A percentile compares a stretch with the other conserved stretches of the same genome.
Evolutionary conservation across 805 yeast genomes (phyloP).

Genomic region (Yarrowia bubula): DNA sequence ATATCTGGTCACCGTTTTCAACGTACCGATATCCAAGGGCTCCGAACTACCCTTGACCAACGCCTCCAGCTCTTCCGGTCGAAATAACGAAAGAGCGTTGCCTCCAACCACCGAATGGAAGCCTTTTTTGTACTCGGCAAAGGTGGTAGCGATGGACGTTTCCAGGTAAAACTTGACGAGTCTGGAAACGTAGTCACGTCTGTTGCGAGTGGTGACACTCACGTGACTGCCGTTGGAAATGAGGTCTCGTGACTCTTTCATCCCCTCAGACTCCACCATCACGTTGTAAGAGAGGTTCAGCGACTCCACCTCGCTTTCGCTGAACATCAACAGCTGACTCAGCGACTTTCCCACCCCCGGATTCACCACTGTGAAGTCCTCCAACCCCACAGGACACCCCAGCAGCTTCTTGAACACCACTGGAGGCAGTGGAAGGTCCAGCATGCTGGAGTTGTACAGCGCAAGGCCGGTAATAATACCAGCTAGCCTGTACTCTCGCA

Average conservation of each 20-base stretch:
- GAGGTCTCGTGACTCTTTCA: slow-evolving; percentile 51
- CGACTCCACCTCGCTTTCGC: slow-evolving; percentile 41
- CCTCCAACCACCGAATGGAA: slow-evolving; percentile 77
- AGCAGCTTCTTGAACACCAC: slow-evolving; percentile 75
- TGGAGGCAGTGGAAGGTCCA: slow-evolving; percentile 74
- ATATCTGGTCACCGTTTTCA: slow-evolving; percentile 73
- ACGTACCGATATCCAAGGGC: slow-evolving; percentile 60
- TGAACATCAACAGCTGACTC: slow-evolving; percentile 46
- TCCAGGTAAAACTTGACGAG: slow-evolving; percentile 63
- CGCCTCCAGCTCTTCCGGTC: slow-evolving; percentile 77
- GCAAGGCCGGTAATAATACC: slow-evolving; percentile 91
- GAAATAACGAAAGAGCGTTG: slow-evolving; percentile 73
- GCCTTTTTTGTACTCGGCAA: slow-evolving; percentile 63
- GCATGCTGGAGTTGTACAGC: slow-evolving; percentile 81
- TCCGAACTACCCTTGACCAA: slow-evolving; percentile 76
- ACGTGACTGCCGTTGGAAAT: slow-evolving; percentile 55
- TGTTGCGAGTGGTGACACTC: slow-evolving; percentile 58
- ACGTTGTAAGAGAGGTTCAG: slow-evolving; percentile 65
- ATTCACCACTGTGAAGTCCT: slow-evolving; percentile 65
- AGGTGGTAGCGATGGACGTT: slow-evolving; percentile 52
- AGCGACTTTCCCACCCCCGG: slow-evolving; percentile 64
- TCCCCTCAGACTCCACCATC: slow-evolving; percentile 49
- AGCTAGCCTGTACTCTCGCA: slow-evolving; percentile 57
- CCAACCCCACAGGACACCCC: slow-evolving; percentile 51
- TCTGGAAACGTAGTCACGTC: slow-evolving; percentile 57